A percentile compares a stretch with the other conserved stretches of the same genome.
Conservation (phyloP, 2,329 filamentous ascomycete species). For the Cladophialophora exuberans region DNA sequence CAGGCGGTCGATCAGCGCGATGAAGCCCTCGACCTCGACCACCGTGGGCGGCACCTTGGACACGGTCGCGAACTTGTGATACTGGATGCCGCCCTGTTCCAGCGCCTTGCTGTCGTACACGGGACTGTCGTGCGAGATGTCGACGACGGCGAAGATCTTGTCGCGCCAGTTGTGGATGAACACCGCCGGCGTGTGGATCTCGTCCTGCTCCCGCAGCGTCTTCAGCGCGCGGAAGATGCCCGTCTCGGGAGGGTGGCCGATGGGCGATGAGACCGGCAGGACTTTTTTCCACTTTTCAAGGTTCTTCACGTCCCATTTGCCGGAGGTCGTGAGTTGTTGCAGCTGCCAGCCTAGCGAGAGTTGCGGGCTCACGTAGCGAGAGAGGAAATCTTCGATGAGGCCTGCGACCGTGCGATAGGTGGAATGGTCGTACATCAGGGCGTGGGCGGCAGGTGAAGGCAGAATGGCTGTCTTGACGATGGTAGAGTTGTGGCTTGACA, state of each 20-base stretch:
- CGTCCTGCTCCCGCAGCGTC: constrained; percentile 86
- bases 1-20: constrained; percentile 62
- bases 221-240: constrained; percentile 87
- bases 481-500: constrained; percentile 41
- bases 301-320: constrained; percentile 99
- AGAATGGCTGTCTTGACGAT: constrained; percentile 70
- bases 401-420: constrained; percentile 78
- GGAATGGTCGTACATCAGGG: constrained; percentile 77
- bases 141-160: constrained; percentile 75
- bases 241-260: constrained; percentile 51
- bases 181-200: constrained; percentile 72
- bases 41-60: constrained; percentile 81
- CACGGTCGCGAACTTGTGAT: constrained; percentile 88
- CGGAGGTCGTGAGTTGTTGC: constrained; percentile 81
- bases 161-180: constrained; percentile 71
- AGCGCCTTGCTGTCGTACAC: constrained; percentile 81
- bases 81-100: constrained; percentile 67
- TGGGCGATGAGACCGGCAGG: constrained; percentile 73
- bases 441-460: constrained; percentile 78
- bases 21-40: constrained; percentile 64
- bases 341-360: constrained; percentile 89
- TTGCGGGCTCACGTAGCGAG: constrained; percentile 72
- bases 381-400: constrained; percentile 80
- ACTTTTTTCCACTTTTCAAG: constrained; percentile 87
- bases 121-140: constrained; percentile 88